Base-by-base conservation (phyloP, 148 eudicot genomes). In the Mesembryanthemum crystallinum region DNA sequence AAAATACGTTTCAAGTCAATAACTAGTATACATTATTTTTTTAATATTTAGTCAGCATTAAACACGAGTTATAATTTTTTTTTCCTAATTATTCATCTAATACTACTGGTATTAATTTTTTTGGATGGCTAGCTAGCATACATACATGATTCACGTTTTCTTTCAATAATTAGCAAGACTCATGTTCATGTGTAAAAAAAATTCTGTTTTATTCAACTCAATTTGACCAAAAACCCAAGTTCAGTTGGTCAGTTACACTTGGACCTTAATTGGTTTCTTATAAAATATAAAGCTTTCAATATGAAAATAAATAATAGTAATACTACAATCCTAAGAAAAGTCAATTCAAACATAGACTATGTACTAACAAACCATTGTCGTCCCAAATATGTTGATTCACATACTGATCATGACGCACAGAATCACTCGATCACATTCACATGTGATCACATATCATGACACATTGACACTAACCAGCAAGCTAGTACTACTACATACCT, bases 361-460 rank as follows among this genome's bases (percentile, higher is more conserved):
- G 78, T 54, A 66, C 51, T 52, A 33, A 1, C 52, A 3, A 20
- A 35, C 5, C 20, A 37, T 35, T 65, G 69, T n/a, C 69, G 10
- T 65, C 69, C 27, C 69, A n/a, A 64, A 30, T 35, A 20, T 65
- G n/a, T 35, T 8, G 10, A 15, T 51, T 42, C 24, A 61, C 29
- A 25, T 27, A 73, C 49, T 23, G 8, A 28, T 35, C 39, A 35
- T 75, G 77, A 75, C 49, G 42, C 45, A 49, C 57, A 42, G 13
- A 61, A 43, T 52, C 75, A 57, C 51, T 65, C n/a, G n/a, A n/a
- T n/a, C n/a, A n/a, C n/a, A n/a, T n/a, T n/a, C 49, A 80, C 78
- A 60, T 80, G 69, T 42, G 24, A 49, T 75, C 65, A 64, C 76
- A 69, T 43, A 51, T 69, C 33, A 20, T 74, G 61, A 23, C 32